Evolutionary conservation across 345 rosid species (phyloP), one percentile per base, ranked within the genome.

Genomic region (Pistacia vera): DNA sequence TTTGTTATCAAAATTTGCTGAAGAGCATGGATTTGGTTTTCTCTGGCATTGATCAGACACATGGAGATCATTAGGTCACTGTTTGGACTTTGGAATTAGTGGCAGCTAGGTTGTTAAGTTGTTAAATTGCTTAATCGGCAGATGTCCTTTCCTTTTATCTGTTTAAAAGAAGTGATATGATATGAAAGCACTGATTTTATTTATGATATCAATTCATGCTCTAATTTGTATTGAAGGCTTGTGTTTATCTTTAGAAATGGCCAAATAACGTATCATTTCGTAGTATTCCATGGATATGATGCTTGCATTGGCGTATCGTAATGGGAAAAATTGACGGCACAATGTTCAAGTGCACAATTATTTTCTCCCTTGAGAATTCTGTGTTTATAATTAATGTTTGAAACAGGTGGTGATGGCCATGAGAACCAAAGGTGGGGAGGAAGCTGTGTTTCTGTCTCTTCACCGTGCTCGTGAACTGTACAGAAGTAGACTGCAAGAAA

Each of bases 331-430:
- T 5, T 66, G 70, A 55, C 10, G 4, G 2, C 48, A 28, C 55
- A 38, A 28, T 9, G 22, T 60, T 49, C 13, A 49, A 49, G 16
- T 46, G 4, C 9, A 11, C 38, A 4, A 33, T 30, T 14, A 14
- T 5, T 35, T 38, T 52, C 9, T 36, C n/a, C 16, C 30, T 4
- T 11, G n/a, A 63, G 1, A 67, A 18, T 56, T 7, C 48, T 22
- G 5, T 12, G 63, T 33, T 33, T 51, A 25, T 48, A 68, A 52
- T 11, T 69, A 35, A 4, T 63, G 30, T 6, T 52, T 78, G 78
- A 75, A 73, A 68, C 93, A 94, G 98, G 93, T 96, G 63, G 85
- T 93, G 72, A 85, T 85, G 90, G 99, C 99, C 18, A 77, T 86
- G 81, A 80, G 87, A 80, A 80, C 84, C 25, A 81, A 77, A 72